phyloP scores from a whole-genome alignment of 2,329 filamentous ascomycete genomes.

The Fusarium chaquense region DNA sequence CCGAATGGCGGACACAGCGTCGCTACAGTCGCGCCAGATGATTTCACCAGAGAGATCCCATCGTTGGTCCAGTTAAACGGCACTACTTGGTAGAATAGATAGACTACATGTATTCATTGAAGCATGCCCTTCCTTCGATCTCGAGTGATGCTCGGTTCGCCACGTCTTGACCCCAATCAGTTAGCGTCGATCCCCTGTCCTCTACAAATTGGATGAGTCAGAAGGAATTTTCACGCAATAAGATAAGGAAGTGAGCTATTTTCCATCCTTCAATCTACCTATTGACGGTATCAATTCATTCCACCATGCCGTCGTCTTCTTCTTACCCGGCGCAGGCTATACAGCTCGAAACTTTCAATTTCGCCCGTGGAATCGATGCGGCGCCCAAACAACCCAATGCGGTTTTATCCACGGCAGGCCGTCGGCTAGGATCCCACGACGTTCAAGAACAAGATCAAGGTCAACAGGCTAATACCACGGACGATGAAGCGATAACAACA shows the following conservation, averaged over 20 bases:
- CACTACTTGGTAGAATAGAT: background rate
- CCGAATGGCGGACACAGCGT: background rate
- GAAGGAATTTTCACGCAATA: background rate
- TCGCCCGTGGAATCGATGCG: background rate
- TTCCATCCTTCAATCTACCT: background rate
- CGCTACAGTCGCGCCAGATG: background rate
- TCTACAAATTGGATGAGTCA: conserved; percentile 16
- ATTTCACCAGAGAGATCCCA: background rate
- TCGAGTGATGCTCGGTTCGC: background rate
- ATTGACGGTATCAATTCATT: background rate
- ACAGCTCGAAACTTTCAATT: conserved; percentile 19
- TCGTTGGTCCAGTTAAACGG: background rate
- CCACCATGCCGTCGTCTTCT: conserved; percentile 1
- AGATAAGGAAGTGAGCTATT: background rate
- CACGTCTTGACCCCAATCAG: conserved; percentile 6
- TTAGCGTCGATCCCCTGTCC: conserved; percentile 9
- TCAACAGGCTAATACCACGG: background rate
- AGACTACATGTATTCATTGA: background rate
- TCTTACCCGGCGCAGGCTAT: conserved; percentile 16
- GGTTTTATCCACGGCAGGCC: conserved; percentile 9
- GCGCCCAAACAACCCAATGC: conserved; percentile 20
- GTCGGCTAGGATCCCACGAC: conserved; percentile 17
- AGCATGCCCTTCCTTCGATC: background rate
- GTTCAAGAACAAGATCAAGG: background rate
- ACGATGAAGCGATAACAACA: background rate